Percentiles rank a stretch among this genome's conserved stretches.
These are phyloP conservation scores for Boletus smithii DNA, from an alignment of 1,284 basidiomycete species.

Conservation along the genomic window DNA sequence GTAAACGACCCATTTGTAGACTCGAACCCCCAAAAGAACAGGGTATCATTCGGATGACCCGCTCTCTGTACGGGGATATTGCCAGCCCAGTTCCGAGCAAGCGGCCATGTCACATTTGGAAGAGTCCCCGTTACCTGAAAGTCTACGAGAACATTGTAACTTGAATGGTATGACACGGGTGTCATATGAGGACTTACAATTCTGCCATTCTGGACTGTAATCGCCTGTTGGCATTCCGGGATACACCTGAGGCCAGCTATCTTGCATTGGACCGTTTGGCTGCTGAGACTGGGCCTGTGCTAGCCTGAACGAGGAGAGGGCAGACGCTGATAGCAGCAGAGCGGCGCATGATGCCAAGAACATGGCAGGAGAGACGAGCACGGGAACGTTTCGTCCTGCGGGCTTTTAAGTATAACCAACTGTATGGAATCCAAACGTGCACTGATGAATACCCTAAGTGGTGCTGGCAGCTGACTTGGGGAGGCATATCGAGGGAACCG, in stretches of 20 bases:
- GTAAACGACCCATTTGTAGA: conserved; percentile 59
- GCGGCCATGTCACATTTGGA: conserved; percentile 60
- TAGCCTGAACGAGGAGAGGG: neutral
- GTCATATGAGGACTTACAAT: conserved; percentile 41
- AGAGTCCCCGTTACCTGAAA: conserved; percentile 54
- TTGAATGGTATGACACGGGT: conserved; percentile 41
- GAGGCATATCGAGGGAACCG: neutral
- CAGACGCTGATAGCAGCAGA: conserved; percentile 4
- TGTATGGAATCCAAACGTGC: too few relatives aligned
- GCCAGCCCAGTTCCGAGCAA: conserved; percentile 60
- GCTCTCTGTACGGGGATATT: conserved; percentile 62
- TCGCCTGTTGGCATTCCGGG: conserved; percentile 37
- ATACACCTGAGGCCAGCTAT: conserved; percentile 30
- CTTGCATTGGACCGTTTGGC: neutral
- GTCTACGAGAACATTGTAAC: conserved; percentile 43
- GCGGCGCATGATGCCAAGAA: neutral
- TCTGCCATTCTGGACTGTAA: conserved; percentile 59
- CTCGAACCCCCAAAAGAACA: conserved; percentile 69
- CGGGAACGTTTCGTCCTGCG: neutral
- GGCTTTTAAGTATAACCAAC: neutral
- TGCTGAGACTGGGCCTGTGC: conserved; percentile 13
- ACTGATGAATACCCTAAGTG: too few relatives aligned
- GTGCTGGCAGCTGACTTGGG: too few relatives aligned
- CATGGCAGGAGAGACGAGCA: conserved; percentile 7
- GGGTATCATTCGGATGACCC: conserved; percentile 59